phyloP scores from a whole-genome alignment of 2,329 filamentous ascomycete genomes.

The Monosporascus cannonballus region DNA sequence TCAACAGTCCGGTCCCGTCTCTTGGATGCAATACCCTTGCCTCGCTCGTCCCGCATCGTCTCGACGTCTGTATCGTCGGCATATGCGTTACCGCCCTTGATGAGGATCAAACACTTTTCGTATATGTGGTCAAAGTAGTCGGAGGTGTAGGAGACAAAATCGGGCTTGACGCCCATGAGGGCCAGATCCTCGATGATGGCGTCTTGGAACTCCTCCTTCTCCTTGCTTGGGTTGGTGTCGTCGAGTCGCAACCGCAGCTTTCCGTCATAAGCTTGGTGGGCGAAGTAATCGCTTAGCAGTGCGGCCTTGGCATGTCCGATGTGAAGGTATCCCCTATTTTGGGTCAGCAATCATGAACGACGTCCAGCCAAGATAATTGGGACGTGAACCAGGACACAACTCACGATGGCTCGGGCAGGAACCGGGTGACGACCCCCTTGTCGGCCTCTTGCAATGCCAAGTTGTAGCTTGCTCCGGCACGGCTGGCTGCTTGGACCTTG shows the following conservation, averaged over 20 bases:
- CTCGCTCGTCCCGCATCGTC: constrained; percentile 78
- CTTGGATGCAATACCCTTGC: constrained; percentile 75
- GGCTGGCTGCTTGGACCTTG: constrained; percentile 63
- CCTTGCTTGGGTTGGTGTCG: constrained; percentile 95
- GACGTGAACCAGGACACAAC: constrained; percentile 21
- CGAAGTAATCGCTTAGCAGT: constrained; percentile 93
- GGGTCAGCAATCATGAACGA: background rate
- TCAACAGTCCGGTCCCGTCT: constrained; percentile 73
- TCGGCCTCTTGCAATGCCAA: constrained; percentile 80
- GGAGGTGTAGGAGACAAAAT: constrained; percentile 81
- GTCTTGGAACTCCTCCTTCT: constrained; percentile 95
- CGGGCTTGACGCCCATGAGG: constrained; percentile 86
- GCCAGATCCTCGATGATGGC: constrained; percentile 86
- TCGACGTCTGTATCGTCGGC: constrained; percentile 91
- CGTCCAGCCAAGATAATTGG: too few relatives aligned
- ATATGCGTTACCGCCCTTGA: constrained; percentile 83
- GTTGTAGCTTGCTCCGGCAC: constrained; percentile 82
- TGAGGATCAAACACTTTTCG: constrained; percentile 75
- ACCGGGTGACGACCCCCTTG: constrained; percentile 84
- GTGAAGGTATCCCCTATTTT: constrained; percentile 74
- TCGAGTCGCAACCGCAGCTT: constrained; percentile 90
- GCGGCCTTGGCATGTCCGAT: constrained; percentile 95
- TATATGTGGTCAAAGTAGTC: constrained; percentile 95
- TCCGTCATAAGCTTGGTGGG: constrained; percentile 86
- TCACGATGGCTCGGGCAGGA: constrained; percentile 88